These are phyloP conservation scores for Phytophthora uliginosa DNA, from an alignment of 352 stramenopile genomes.

Conservation along the genomic window DNA sequence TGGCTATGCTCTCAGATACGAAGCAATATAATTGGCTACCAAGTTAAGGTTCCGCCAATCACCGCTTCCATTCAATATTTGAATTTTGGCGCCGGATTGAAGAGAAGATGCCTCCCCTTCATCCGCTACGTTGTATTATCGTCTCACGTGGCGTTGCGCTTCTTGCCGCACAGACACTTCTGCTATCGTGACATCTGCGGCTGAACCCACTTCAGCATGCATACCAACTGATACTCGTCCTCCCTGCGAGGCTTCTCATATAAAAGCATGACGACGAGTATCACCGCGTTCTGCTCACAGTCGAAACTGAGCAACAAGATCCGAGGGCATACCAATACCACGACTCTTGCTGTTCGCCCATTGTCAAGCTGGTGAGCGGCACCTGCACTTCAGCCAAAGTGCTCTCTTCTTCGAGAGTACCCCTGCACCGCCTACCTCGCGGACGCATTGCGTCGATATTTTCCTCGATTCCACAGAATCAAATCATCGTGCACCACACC, in stretches of 20 bases:
- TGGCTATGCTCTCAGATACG: too few species aligned
- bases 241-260: not conserved
- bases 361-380: not conserved
- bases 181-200: not conserved
- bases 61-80: too few species aligned
- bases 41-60: too few species aligned
- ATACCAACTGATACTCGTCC: not conserved
- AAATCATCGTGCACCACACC: constrained; percentile 10
- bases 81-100: too few species aligned
- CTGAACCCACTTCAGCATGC: not conserved
- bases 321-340: not conserved
- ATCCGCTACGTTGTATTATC: constrained; percentile 5
- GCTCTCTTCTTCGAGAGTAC: constrained; percentile 6
- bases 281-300: not conserved
- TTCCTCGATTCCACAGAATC: not conserved
- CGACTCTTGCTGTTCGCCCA: not conserved
- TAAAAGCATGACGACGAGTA: not conserved
- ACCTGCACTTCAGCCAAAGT: not conserved
- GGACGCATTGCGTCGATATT: constrained; percentile 1
- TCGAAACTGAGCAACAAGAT: not conserved
- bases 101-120: too few species aligned
- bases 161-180: not conserved
- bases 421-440: not conserved
- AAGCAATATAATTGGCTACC: too few species aligned
- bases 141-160: constrained; percentile 10